Percentiles rank a stretch among this genome's conserved stretches.
Conservation (phyloP, 176 grass and related monocot species). For the Elymus sibiricus region DNA sequence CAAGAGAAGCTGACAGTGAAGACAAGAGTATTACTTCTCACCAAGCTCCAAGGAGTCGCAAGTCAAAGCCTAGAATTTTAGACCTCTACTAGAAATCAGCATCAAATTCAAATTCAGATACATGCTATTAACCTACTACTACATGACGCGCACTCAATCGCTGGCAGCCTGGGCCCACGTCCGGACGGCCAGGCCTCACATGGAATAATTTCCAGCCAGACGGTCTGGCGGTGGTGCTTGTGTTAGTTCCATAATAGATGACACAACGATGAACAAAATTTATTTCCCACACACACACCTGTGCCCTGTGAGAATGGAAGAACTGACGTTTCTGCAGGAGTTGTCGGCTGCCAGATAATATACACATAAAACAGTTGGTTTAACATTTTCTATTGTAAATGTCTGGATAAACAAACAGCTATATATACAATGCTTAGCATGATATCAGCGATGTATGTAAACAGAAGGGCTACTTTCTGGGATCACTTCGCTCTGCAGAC, state of each 20-base stretch:
- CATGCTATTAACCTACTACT: too few relatives aligned
- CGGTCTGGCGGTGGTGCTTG: neutral
- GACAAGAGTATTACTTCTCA: neutral
- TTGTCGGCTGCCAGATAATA: slow-evolving; percentile 57
- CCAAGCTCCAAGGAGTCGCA: neutral
- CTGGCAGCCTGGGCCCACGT: too few relatives aligned
- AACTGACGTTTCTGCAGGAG: slow-evolving; percentile 88
- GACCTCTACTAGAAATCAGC: neutral
- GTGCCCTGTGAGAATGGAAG: slow-evolving; percentile 92
- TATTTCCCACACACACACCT: slow-evolving; percentile 41
- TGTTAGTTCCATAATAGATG: neutral
- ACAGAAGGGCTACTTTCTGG: slow-evolving; percentile 65
- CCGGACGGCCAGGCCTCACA: too few relatives aligned
- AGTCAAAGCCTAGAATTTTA: neutral
- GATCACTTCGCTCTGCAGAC: slow-evolving; percentile 75
- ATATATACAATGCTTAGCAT: neutral
- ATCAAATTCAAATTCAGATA: neutral
- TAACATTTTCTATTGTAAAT: neutral
- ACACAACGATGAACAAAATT: neutral
- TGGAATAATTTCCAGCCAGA: too few relatives aligned
- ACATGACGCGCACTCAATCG: too few relatives aligned
- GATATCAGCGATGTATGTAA: slow-evolving; percentile 20
- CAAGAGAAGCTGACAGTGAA: neutral
- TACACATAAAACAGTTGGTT: slow-evolving; percentile 13
- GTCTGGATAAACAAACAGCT: neutral